Percentiles rank a stretch among this genome's conserved stretches.
These are phyloP conservation scores for Clavariopsis aquatica DNA, from an alignment of 495 filamentous ascomycete genomes.

Conservation along the genomic window DNA sequence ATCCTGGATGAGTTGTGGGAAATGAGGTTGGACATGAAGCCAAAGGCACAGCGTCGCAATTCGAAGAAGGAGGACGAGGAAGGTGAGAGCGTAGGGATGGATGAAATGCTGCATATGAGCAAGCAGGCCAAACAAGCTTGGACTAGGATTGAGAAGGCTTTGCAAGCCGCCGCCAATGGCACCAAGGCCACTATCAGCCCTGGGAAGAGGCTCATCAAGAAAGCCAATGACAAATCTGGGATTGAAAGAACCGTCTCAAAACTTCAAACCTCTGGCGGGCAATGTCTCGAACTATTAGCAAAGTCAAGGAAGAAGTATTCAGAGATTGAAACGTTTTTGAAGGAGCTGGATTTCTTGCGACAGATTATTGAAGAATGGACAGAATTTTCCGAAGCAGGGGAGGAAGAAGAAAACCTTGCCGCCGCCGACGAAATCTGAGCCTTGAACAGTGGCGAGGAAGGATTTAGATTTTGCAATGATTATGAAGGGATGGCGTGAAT, in stretches of 20 bases:
- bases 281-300: slow-evolving; percentile 12
- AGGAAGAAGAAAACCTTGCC: slow-evolving; percentile 5
- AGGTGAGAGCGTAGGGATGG: not conserved
- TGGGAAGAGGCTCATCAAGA: not conserved
- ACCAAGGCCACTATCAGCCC: slow-evolving; percentile 1
- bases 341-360: slow-evolving; percentile 20
- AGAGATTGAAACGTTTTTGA: slow-evolving; percentile 12
- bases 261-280: not conserved
- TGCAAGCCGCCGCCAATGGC: slow-evolving; percentile 4
- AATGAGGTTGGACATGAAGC: slow-evolving; percentile 6
- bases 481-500: not conserved
- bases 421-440: slow-evolving; percentile 2
- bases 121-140: slow-evolving; percentile 4
- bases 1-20: slow-evolving; percentile 20
- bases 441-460: not conserved
- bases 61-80: not conserved
- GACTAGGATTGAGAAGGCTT: slow-evolving; percentile 10
- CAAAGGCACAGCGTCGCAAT: slow-evolving; percentile 5
- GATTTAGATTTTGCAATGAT: not conserved
- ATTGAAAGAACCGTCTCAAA: slow-evolving; percentile 18
- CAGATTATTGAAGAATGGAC: slow-evolving; percentile 15
- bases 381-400: slow-evolving; percentile 10
- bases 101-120: not conserved
- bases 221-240: slow-evolving; percentile 10
- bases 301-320: slow-evolving; percentile 16